Base-by-base conservation (phyloP, 495 filamentous ascomycete species). In the Daldinia grandis region DNA sequence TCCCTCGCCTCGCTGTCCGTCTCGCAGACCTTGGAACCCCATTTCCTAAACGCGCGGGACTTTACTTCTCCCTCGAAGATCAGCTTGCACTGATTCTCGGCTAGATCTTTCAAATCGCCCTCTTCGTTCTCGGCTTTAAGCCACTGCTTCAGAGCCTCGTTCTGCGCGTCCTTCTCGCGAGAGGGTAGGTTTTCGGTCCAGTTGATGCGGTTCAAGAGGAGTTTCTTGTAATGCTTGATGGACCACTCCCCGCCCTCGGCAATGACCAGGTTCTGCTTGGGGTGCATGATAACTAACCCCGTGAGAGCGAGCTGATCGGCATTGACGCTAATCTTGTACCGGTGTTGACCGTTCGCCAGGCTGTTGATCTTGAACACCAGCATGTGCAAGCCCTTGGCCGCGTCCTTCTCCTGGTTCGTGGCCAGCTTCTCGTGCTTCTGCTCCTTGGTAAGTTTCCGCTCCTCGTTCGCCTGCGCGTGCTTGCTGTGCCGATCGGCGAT, bases 161-260 rank as follows among this genome's bases (percentile, higher is more conserved):
- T 85, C 62, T 90, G 83, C 30, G 85, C 82, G 47, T 87, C 84
- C 63, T 77, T 81, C 17, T 89, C 85, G 55, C 84, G 83, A 1
- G 94, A 90, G 3, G 89, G 87, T 3, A 88, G 86, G 64, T 97
- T 94, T 76, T 98, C 95, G 3, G 90, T 92, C 95, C 95, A 99
- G 76, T 95, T 89, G 73, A 98, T 94, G 15, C 95, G 93, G 63
- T 96, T 89, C 21, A 95, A 81, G 92, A 98, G 94, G 28, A 98
- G 81, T 77, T 94, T 76, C 74, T 90, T 91, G 82, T 97, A 98
- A 56, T 88, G 87, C 33, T 86, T 88, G 78, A 94, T 90, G 37
- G 89, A 89, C 75, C 94, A 89, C 60, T 87, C 84, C 58, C 95
- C 95, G 25, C 95, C 94, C 77, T 99, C 95, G 0, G 96, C 93